Evolutionary conservation across 352 stramenopile species (phyloP).

Genomic region (Thalassiosira gravida): DNA sequence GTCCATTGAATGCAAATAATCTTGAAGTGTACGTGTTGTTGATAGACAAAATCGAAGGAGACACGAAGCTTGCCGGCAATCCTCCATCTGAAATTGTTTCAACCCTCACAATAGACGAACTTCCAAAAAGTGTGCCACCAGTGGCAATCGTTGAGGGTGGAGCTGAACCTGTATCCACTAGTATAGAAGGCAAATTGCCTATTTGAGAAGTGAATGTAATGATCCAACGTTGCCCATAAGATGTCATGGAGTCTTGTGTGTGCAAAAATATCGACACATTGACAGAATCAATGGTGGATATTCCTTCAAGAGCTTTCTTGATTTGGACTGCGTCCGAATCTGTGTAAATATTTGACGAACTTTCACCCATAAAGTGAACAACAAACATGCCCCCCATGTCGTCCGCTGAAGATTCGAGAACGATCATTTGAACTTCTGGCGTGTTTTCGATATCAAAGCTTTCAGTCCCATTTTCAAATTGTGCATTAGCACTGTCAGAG

Average conservation of each 20-base stretch:
- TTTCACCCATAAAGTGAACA: slow-evolving; percentile 75
- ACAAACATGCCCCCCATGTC: slow-evolving; percentile 82
- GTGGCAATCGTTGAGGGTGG: slow-evolving; percentile 58
- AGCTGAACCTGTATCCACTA: slow-evolving; percentile 68
- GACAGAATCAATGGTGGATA: slow-evolving; percentile 77
- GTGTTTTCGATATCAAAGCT: slow-evolving; percentile 49
- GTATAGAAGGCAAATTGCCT: slow-evolving; percentile 70
- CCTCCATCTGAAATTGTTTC: slow-evolving; percentile 49
- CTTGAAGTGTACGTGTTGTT: slow-evolving; percentile 87
- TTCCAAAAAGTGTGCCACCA: slow-evolving; percentile 60
- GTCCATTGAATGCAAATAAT: slow-evolving; percentile 90
- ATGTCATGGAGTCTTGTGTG: slow-evolving; percentile 37
- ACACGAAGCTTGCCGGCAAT: slow-evolving; percentile 56
- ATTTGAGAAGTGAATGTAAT: slow-evolving; percentile 76
- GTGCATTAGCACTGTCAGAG: slow-evolving; percentile 14
- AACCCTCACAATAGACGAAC: slow-evolving; percentile 52
- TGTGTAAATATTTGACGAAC: slow-evolving; percentile 60
- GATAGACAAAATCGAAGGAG: slow-evolving; percentile 67
- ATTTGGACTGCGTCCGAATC: slow-evolving; percentile 61
- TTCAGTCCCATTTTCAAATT: slow-evolving; percentile 70
- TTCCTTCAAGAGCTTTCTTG: slow-evolving; percentile 73
- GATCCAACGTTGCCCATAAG: slow-evolving; percentile 63
- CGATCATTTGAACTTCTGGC: slow-evolving; percentile 82
- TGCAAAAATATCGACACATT: slow-evolving; percentile 56
- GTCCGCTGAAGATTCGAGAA: slow-evolving; percentile 66